phyloP scores from a whole-genome alignment of 2,329 filamentous ascomycete species.

The Grosmannia huntii region DNA sequence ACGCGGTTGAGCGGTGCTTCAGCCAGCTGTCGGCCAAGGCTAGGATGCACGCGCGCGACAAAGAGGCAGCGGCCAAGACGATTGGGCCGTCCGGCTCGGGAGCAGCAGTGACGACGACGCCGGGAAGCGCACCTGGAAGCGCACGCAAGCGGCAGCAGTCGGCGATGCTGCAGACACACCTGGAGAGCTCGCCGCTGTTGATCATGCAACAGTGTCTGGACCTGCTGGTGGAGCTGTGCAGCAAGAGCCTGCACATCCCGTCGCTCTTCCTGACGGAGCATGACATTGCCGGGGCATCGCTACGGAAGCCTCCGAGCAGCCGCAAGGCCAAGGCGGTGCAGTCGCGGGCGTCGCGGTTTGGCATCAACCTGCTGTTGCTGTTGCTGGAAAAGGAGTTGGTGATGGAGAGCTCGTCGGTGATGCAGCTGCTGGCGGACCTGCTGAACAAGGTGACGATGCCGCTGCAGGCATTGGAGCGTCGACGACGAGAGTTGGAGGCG shows the following conservation, averaged over 20 bases:
- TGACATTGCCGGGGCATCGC: conserved; percentile 57
- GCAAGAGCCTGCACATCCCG: conserved; percentile 74
- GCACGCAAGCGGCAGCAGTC: conserved; percentile 16
- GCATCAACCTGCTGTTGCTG: conserved; percentile 79
- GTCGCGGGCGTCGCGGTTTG: conserved; percentile 70
- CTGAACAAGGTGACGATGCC: conserved; percentile 82
- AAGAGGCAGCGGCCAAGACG: conserved; percentile 25
- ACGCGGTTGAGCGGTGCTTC: conserved; percentile 90
- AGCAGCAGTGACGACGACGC: conserved; percentile 54
- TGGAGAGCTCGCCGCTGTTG: conserved; percentile 84
- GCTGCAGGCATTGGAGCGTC: conserved; percentile 67
- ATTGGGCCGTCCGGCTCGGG: not conserved
- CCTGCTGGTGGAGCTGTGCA: conserved; percentile 70
- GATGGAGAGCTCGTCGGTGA: conserved; percentile 92
- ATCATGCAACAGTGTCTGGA: conserved; percentile 92
- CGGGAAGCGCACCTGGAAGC: conserved; percentile 41
- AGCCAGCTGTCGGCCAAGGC: conserved; percentile 84
- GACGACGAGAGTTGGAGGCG: conserved; percentile 60
- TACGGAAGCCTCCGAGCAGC: conserved; percentile 62
- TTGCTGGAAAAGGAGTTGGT: conserved; percentile 88
- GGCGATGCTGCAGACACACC: conserved; percentile 54
- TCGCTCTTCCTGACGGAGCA: conserved; percentile 93
- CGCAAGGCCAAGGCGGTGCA: conserved; percentile 82
- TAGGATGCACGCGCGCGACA: conserved; percentile 56
- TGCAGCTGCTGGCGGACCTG: conserved; percentile 82